phyloP scores from a whole-genome alignment of 1,139 yeast genomes.

The Candida dubliniensis region DNA sequence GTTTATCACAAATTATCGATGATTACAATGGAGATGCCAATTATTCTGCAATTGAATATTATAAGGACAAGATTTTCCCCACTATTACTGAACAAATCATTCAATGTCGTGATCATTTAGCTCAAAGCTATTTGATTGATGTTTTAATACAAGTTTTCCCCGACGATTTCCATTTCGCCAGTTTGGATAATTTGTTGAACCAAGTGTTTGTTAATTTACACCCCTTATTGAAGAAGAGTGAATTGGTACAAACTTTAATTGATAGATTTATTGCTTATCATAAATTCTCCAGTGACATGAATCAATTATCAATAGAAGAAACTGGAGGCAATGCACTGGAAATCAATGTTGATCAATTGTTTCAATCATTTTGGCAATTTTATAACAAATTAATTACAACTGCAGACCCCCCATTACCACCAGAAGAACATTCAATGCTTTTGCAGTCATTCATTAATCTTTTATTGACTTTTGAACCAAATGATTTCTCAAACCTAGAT shows the following conservation, averaged over 20 bases:
- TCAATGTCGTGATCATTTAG: slow-evolving; percentile 88
- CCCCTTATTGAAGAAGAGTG: slow-evolving; percentile 68
- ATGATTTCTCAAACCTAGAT: slow-evolving; percentile 60
- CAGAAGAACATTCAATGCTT: slow-evolving; percentile 64
- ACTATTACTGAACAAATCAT: slow-evolving; percentile 84
- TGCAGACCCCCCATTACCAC: slow-evolving; percentile 63
- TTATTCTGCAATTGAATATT: slow-evolving; percentile 45
- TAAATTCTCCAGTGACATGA: slow-evolving; percentile 27
- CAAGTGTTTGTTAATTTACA: slow-evolving; percentile 64
- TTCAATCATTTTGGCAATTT: slow-evolving; percentile 66
- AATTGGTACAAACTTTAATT: slow-evolving; percentile 66
- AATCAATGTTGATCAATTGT: slow-evolving; percentile 30
- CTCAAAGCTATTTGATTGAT: slow-evolving; percentile 88
- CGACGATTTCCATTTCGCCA: slow-evolving; percentile 81
- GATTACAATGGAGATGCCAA: slow-evolving; percentile 54
- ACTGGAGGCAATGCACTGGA: not conserved
- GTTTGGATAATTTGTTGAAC: slow-evolving; percentile 65
- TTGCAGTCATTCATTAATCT: slow-evolving; percentile 65
- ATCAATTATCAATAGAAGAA: slow-evolving; percentile 2
- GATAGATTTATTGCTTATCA: slow-evolving; percentile 69
- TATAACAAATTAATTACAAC: slow-evolving; percentile 52
- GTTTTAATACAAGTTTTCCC: slow-evolving; percentile 93
- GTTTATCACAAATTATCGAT: slow-evolving; percentile 84
- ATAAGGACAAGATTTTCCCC: slow-evolving; percentile 69
- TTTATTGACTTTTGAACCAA: slow-evolving; percentile 67